Base-by-base conservation (phyloP, 2,329 filamentous ascomycete species). In the Neocatenulostroma microsporum region DNA sequence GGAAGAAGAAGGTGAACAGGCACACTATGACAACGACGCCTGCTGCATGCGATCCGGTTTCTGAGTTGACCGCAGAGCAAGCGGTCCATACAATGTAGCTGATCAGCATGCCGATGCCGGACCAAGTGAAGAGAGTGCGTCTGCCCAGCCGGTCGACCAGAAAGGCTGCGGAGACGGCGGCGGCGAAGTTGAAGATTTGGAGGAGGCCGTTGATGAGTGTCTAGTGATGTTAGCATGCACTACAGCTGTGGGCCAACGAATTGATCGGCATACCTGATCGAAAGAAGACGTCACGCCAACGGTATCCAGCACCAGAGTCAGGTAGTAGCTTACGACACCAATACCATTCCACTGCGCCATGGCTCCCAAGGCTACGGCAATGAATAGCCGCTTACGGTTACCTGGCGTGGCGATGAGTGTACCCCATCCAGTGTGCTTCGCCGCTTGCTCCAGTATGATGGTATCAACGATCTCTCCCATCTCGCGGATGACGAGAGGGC, bases 401-500 rank as follows among this genome's bases (percentile, higher is more conserved):
- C 39, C 44, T 4, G 31, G 29, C 9, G 42, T 42, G 5, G 30
- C 26, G 9, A 47, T 11, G 11, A 45, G 32, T n/a, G 30, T 31
- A 12, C 21, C 21, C 39, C 39, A 45, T n/a, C 20, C 21, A 10
- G 34, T 37, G 15, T 21, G 19, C 14, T 40, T 37, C 11, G 31
- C 31, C 17, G 28, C 32, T 24, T 45, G 37, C 30, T 45, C 42
- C 10, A 42, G 18, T 10, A 26, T 26, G 24, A 47, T 42, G 5
- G 41, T 40, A 11, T 42, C 21, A 3, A 26, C 12, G 25, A 83
- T 83, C 61, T 83, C 78, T 29, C 68, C 69, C 56, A 69, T 80
- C 55, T 83, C 76, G 53, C 78, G 78, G 48, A 78, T 73, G 7
- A 83, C 79, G 2, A 74, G 73, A 2, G 72, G 55, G 50, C 80